Evolutionary conservation across 1,284 basidiomycete species (phyloP), one percentile per base, ranked within the genome.

Genomic region (Apiotrichum porosum): DNA sequence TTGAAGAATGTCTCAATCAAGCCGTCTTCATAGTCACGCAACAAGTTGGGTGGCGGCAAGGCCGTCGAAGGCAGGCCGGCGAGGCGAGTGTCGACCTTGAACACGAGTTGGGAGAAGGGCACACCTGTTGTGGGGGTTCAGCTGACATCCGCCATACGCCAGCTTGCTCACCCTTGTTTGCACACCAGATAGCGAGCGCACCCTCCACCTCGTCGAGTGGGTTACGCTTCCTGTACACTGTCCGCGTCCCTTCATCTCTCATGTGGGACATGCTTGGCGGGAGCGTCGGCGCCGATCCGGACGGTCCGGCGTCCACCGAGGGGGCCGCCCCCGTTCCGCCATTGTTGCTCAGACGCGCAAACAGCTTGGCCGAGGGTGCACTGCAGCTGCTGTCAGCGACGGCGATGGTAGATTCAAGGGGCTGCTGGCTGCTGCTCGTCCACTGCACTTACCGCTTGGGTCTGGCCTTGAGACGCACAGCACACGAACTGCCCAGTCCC

Each of bases 391-490:
- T n/a, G 44, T 45, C 22, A 50, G 30, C 17, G n/a, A 35, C 30
- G 12, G 15, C 19, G 6, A n/a, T 35, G 37, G 42, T 2, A n/a
- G n/a, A n/a, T n/a, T n/a, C n/a, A n/a, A n/a, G n/a, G n/a, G n/a
- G n/a, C n/a, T n/a, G n/a, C n/a, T n/a, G n/a, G n/a, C n/a, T n/a
- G 8, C 2, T 13, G 4, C 15, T n/a, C 31, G 12, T 18, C 30
- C 14, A 22, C 32, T 41, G 17, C 1, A 53, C 57, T 35, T 24
- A 59, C 58, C 58, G 35, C 23, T 53, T 56, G 1, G 56, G 58
- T 43, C 58, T 41, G 6, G 58, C 56, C 47, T 61, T 61, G 10
- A 37, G 34, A 15, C 58, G 41, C 6, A 58, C 52, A 9, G 45
- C 38, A 42, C 58, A 61, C 14, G 26, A 21, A 19, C 45, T 38